Base-by-base conservation (phyloP, 257 asterid genomes). In the Ocimum tenuiflorum region DNA sequence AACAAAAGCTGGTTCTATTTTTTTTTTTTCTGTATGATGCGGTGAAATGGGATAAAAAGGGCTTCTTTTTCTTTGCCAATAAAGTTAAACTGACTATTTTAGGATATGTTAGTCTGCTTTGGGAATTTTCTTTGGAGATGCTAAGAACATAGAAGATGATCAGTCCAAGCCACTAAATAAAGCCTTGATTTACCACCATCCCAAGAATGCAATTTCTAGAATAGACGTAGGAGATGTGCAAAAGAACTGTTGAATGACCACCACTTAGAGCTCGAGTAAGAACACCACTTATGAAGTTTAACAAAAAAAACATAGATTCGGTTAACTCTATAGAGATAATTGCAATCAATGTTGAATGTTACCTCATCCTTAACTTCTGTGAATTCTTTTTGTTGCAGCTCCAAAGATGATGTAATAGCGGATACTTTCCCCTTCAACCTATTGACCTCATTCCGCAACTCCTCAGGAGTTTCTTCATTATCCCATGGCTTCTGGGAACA, bases 371-470 rank as follows among this genome's bases (percentile, higher is more conserved):
- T 79, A 36, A 79, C 78, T 70, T 82, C 85, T 68, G 80, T 79
- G 58, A 77, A 67, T 22, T 80, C 90, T 77, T 78, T 81, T 24
- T 81, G 82, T 65, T 82, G 90, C 75, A 72, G 77, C 74, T 88
- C 97, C 80, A 94, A 75, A 73, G 76, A 76, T 14, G 91, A 85
- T 75, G 70, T 64, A 46, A 94, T 82, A 22, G 81, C 84, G n/a
- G 75, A 71, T 39, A 83, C 84, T 78, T 88, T 90, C 22, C 97
- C 91, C 78, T 82, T 96, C 81, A 94, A 71, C 74, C 89, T 81
- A 63, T 42, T 78, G 64, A 90, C 84, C 81, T 90, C 95, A 11
- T 69, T 76, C 52, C 74, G 80, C 73, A 89, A 75, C 57, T 86
- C 91, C 63, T 78, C 81, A 0, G 86, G 81, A 60, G 39, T 72